A percentile compares a stretch with the other conserved stretches of the same genome.
Conservation (phyloP, 768 basidiomycete species). For the Punctularia strigosozonata region DNA sequence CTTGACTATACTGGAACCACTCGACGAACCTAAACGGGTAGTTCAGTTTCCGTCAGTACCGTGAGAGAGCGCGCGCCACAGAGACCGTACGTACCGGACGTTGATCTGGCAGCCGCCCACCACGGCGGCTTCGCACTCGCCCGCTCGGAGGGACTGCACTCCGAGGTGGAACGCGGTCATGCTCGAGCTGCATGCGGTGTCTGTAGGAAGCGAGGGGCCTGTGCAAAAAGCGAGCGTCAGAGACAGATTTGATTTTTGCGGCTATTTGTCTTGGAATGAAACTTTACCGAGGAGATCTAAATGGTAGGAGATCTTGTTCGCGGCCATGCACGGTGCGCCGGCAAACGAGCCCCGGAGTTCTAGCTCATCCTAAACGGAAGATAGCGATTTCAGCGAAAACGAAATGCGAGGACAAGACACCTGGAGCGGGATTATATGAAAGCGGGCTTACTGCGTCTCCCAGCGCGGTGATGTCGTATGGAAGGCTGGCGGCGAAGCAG, state of each 20-base stretch:
- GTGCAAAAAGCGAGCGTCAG: too few species aligned
- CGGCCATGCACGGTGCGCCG: conserved; percentile 2
- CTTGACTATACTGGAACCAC: conserved; percentile 9
- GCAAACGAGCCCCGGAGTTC: background rate
- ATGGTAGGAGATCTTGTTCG: background rate
- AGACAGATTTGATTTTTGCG: too few species aligned
- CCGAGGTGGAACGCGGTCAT: conserved; percentile 2
- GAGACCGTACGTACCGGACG: conserved; percentile 5
- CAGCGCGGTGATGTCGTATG: too few species aligned
- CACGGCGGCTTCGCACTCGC: conserved; percentile 9
- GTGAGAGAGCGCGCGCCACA: background rate
- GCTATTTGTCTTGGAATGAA: too few species aligned
- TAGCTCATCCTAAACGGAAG: too few species aligned
- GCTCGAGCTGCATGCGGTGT: background rate
- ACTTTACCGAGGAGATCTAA: background rate
- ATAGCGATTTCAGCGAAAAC: too few species aligned
- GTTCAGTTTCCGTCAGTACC: background rate
- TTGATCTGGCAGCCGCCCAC: conserved; percentile 8
- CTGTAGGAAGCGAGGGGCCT: background rate
- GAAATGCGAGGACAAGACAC: too few species aligned
- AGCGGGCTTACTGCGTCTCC: too few species aligned
- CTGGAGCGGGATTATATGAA: too few species aligned
- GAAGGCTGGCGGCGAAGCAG: too few species aligned
- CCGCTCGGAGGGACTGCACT: conserved; percentile 7
- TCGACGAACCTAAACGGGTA: conserved; percentile 2